phyloP scores from a whole-genome alignment of 2,329 filamentous ascomycete species.

The Nannizziopsis barbatae region DNA sequence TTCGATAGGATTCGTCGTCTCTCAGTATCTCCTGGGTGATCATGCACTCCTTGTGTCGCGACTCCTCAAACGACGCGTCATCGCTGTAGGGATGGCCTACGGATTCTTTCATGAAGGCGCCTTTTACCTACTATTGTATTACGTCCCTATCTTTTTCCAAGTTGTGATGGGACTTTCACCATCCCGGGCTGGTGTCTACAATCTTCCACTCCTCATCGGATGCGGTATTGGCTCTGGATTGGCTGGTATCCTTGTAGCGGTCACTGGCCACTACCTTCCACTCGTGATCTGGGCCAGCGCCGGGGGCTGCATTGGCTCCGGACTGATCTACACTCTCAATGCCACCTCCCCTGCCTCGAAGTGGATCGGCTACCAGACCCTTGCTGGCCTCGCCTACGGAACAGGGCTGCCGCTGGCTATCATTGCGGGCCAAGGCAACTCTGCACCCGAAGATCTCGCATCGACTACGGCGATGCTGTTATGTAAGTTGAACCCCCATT shows the following conservation, averaged over 20 bases:
- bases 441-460: slow-evolving; percentile 21
- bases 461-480: slow-evolving; percentile 21
- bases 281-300: slow-evolving; percentile 24
- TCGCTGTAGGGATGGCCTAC: slow-evolving; percentile 28
- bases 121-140: slow-evolving; percentile 35
- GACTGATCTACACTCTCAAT: slow-evolving; percentile 28
- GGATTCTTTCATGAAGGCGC: slow-evolving; percentile 28
- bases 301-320: slow-evolving; percentile 26
- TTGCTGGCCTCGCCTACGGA: slow-evolving; percentile 20
- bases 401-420: slow-evolving; percentile 29
- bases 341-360: slow-evolving; percentile 23
- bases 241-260: slow-evolving; percentile 4
- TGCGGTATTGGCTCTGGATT: slow-evolving; percentile 10
- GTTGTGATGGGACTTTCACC: slow-evolving; percentile 1
- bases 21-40: slow-evolving; percentile 32
- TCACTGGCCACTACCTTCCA: slow-evolving; percentile 18
- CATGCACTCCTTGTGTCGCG: slow-evolving; percentile 31
- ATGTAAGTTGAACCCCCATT: slow-evolving; percentile 10
- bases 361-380: slow-evolving; percentile 33
- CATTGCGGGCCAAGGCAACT: slow-evolving; percentile 23
- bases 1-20: slow-evolving; percentile 24
- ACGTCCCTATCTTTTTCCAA: slow-evolving; percentile 35
- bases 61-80: slow-evolving; percentile 30
- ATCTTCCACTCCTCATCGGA: slow-evolving; percentile 21
- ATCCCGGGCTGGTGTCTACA: slow-evolving; percentile 4